These are phyloP conservation scores for Serendipita vermifera DNA, from an alignment of 768 basidiomycete genomes.

Conservation along the genomic window DNA sequence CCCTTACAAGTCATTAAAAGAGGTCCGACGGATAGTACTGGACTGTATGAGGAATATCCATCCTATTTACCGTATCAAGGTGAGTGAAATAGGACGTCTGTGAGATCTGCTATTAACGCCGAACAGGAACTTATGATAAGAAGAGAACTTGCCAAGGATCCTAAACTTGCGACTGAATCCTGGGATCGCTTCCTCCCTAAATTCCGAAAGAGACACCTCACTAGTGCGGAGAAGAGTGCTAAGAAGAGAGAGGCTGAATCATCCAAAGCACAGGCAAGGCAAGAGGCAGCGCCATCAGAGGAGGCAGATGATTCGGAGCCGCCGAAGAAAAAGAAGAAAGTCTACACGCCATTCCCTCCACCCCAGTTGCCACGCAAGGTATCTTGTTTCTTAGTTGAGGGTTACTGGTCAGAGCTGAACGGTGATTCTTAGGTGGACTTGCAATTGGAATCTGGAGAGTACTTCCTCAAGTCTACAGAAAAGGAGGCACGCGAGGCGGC, in stretches of 20 bases:
- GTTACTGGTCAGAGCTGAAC: neutral
- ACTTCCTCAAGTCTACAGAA: constrained; percentile 87
- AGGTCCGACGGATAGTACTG: constrained; percentile 88
- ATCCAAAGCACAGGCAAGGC: constrained; percentile 47
- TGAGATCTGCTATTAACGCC: neutral
- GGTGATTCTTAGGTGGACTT: constrained; percentile 54
- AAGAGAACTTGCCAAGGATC: constrained; percentile 94
- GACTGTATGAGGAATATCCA: constrained; percentile 99
- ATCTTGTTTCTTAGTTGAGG: constrained; percentile 13
- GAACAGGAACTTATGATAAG: constrained; percentile 92
- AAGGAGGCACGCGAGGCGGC: constrained; percentile 64
- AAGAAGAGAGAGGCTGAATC: constrained; percentile 69
- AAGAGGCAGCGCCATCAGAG: constrained; percentile 40
- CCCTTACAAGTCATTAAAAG: constrained; percentile 86
- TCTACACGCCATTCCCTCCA: constrained; percentile 98
- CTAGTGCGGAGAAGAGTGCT: constrained; percentile 84
- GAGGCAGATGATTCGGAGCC: neutral
- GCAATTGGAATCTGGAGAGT: constrained; percentile 92
- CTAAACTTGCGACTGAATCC: constrained; percentile 80
- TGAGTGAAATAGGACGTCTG: constrained; percentile 26
- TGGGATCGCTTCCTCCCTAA: constrained; percentile 98
- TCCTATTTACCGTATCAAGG: constrained; percentile 98
- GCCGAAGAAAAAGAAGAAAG: constrained; percentile 54
- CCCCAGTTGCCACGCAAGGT: constrained; percentile 88
- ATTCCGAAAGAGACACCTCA: constrained; percentile 87